Percentiles rank a stretch among this genome's conserved stretches.
Evolutionary conservation across 345 rosid species (phyloP).

Genomic region (Populus deltoides): DNA sequence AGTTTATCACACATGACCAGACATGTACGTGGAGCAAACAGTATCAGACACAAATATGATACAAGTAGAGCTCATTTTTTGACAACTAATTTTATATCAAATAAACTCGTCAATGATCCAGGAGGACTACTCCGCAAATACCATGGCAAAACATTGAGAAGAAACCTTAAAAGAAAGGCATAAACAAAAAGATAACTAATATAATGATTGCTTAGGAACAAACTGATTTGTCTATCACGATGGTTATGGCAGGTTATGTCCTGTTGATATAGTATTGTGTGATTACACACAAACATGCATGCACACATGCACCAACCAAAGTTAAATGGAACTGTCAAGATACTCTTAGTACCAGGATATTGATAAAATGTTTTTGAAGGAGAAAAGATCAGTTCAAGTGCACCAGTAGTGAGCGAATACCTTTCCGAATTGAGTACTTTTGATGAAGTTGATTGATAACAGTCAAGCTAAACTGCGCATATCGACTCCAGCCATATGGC

Average conservation of each 20-base stretch:
- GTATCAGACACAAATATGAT: not conserved
- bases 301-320: not conserved
- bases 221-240: not conserved
- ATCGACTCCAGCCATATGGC: constrained; percentile 52
- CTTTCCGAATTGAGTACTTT: constrained; percentile 34
- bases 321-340: not conserved
- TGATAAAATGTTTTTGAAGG: not conserved
- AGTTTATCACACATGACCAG: not conserved
- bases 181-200: not conserved
- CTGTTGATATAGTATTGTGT: not conserved
- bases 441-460: constrained; percentile 38
- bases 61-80: not conserved
- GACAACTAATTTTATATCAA: not conserved
- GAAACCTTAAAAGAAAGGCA: not conserved
- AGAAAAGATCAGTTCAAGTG: not conserved
- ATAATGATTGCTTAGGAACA: not conserved
- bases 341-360: not conserved
- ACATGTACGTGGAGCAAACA: not conserved
- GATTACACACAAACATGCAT: not conserved
- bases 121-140: not conserved
- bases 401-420: constrained; percentile 13
- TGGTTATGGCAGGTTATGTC: not conserved
- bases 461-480: constrained; percentile 39
- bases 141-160: not conserved
- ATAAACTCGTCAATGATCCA: not conserved